These are phyloP conservation scores for Aspergillus wentii DNA, from an alignment of 495 filamentous ascomycete species.

Conservation along the genomic window DNA sequence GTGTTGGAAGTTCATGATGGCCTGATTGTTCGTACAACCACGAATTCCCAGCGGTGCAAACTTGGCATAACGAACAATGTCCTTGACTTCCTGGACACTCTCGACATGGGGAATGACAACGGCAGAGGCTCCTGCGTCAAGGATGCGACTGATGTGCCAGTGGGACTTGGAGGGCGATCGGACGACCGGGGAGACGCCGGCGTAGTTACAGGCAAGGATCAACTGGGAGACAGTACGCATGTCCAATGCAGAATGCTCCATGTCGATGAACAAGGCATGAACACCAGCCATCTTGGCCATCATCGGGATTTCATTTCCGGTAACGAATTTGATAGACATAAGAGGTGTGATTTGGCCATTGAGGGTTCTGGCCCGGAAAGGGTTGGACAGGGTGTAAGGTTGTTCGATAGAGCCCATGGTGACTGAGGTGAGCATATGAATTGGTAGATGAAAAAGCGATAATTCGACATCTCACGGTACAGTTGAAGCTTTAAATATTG, in stretches of 20 bases:
- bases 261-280: constrained; percentile 28
- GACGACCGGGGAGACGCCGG: constrained; percentile 22
- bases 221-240: constrained; percentile 18
- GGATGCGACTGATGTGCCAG: constrained; percentile 24
- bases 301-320: constrained; percentile 20
- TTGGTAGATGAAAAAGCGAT: too few relatives aligned
- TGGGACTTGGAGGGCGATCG: constrained; percentile 26
- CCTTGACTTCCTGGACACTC: constrained; percentile 20
- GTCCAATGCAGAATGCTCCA: constrained; percentile 21
- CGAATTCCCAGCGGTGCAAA: constrained; percentile 21
- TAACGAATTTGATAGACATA: constrained; percentile 20
- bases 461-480: too few relatives aligned
- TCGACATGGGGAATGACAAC: constrained; percentile 29
- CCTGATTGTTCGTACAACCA: constrained; percentile 19
- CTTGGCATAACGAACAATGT: constrained; percentile 23
- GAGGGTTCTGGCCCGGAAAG: constrained; percentile 22
- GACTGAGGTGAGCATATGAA: too few relatives aligned
- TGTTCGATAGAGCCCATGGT: constrained; percentile 21
- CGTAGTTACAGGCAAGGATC: constrained; percentile 22
- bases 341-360: constrained; percentile 22
- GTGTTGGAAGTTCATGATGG: constrained; percentile 17
- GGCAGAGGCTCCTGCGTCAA: constrained; percentile 24
- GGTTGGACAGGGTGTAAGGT: constrained; percentile 12
- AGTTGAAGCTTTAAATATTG: too few relatives aligned
- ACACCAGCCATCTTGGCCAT: constrained; percentile 27